Conservation (phyloP, 2,329 filamentous ascomycete genomes). For the Pyricularia pennisetigena region DNA sequence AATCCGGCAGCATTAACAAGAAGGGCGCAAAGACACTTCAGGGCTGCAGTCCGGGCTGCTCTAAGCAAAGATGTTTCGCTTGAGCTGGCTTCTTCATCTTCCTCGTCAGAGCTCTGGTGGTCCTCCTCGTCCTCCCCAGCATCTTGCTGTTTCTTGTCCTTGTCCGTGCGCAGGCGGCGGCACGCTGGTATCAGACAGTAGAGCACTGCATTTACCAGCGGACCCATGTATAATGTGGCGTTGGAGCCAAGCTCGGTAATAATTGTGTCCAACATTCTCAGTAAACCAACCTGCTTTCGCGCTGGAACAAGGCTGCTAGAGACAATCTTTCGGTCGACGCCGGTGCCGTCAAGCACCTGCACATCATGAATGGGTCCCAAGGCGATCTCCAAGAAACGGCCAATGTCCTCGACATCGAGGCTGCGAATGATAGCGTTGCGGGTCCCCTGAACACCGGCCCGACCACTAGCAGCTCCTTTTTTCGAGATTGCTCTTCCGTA, state of each 20-base stretch:
- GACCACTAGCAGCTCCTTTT: constrained; percentile 65
- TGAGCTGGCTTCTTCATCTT: constrained; percentile 22
- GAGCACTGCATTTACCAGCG: constrained; percentile 66
- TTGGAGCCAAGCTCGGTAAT: constrained; percentile 74
- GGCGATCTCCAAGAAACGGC: constrained; percentile 74
- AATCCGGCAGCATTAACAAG: constrained; percentile 64
- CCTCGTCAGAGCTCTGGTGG: constrained; percentile 16
- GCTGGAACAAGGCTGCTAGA: constrained; percentile 49
- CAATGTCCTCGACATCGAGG: constrained; percentile 63
- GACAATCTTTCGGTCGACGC: constrained; percentile 42
- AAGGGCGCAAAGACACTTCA: constrained; percentile 73
- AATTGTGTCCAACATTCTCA: constrained; percentile 85
- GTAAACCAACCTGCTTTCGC: constrained; percentile 79
- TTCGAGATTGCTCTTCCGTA: constrained; percentile 85
- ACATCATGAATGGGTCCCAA: constrained; percentile 60
- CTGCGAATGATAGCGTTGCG: constrained; percentile 73
- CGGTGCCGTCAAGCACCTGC: constrained; percentile 41
- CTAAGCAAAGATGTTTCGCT: constrained; percentile 50
- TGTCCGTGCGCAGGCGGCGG: constrained; percentile 39
- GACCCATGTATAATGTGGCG: constrained; percentile 56
- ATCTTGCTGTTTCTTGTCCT: constrained; percentile 14
- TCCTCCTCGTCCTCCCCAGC: constrained; percentile 25
- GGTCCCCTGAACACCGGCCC: constrained; percentile 71
- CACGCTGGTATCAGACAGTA: constrained; percentile 71
- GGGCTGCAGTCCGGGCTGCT: constrained; percentile 57